These are phyloP conservation scores for Kwoniella europaea DNA, from an alignment of 768 basidiomycete species.

Conservation along the genomic window DNA sequence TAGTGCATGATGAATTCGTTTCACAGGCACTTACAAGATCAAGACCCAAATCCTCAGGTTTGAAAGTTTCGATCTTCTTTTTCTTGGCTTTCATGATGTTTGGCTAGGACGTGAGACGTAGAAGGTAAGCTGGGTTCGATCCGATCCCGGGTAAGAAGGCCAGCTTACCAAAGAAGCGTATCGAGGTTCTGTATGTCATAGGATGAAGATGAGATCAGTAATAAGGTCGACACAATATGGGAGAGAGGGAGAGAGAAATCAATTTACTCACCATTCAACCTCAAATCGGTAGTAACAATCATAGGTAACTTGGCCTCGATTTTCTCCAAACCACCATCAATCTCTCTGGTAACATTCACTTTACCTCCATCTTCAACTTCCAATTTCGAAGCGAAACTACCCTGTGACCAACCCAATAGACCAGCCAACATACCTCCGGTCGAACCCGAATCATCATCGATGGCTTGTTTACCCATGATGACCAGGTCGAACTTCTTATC, in stretches of 20 bases:
- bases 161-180: constrained; percentile 77
- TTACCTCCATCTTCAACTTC: constrained; percentile 71
- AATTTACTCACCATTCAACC: constrained; percentile 70
- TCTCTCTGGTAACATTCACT: constrained; percentile 80
- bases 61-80: constrained; percentile 86
- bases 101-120: constrained; percentile 34
- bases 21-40: constrained; percentile 64
- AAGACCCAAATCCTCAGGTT: constrained; percentile 76
- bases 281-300: constrained; percentile 88
- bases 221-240: no score
- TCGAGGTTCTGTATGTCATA: constrained; percentile 72
- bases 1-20: neutral
- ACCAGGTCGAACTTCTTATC: constrained; percentile 76
- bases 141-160: neutral
- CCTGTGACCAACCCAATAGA: constrained; percentile 87
- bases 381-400: constrained; percentile 88
- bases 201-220: no score
- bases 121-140: constrained; percentile 5
- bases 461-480: constrained; percentile 96
- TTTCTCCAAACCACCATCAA: constrained; percentile 91
- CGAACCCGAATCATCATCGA: constrained; percentile 93
- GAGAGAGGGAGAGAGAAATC: no score
- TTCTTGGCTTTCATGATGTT: constrained; percentile 78
- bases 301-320: constrained; percentile 78
- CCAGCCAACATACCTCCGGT: constrained; percentile 98